A percentile compares a stretch with the other conserved stretches of the same genome.
These are phyloP conservation scores for Trametes punicea DNA, from an alignment of 768 basidiomycete genomes.

Conservation along the genomic window DNA sequence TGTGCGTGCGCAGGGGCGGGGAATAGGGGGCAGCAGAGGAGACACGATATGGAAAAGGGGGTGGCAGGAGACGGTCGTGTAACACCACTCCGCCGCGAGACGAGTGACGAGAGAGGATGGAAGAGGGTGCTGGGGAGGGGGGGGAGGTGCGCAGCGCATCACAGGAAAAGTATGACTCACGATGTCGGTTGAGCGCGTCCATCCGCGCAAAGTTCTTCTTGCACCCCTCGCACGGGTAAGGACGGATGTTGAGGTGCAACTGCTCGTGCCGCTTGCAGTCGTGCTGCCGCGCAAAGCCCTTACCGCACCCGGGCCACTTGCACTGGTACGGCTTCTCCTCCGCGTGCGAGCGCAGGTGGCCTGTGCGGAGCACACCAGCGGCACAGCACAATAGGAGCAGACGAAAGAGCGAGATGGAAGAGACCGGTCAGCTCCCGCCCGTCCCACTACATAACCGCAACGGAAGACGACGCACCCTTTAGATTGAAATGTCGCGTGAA, in stretches of 20 bases:
- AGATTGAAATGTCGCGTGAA: slow-evolving; percentile 95
- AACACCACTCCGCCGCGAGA: too few relatives aligned
- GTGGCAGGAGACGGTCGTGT: not conserved
- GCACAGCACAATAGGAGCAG: not conserved
- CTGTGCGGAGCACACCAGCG: slow-evolving; percentile 32
- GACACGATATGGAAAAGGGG: not conserved
- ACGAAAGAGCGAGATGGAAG: not conserved
- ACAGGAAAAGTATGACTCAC: slow-evolving; percentile 48
- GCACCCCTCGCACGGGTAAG: slow-evolving; percentile 92
- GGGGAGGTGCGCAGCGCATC: not conserved
- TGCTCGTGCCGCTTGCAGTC: slow-evolving; percentile 97
- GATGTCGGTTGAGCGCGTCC: slow-evolving; percentile 91
- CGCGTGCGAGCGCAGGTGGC: slow-evolving; percentile 93
- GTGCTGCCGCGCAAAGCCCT: slow-evolving; percentile 92
- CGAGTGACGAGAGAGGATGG: too few relatives aligned
- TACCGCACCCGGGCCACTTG: slow-evolving; percentile 91
- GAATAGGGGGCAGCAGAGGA: not conserved
- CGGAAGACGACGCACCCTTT: slow-evolving; percentile 54
- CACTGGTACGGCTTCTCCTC: slow-evolving; percentile 95
- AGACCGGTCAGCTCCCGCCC: slow-evolving; percentile 11
- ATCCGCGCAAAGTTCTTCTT: slow-evolving; percentile 90
- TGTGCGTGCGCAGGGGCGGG: not conserved
- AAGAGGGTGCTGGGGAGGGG: not conserved
- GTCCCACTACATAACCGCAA: slow-evolving; percentile 4
- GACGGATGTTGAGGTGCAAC: slow-evolving; percentile 87